Evolutionary conservation across 2,329 filamentous ascomycete genomes (phyloP), one percentile per base, ranked within the genome.

Genomic region (Exophiala oligosperma): DNA sequence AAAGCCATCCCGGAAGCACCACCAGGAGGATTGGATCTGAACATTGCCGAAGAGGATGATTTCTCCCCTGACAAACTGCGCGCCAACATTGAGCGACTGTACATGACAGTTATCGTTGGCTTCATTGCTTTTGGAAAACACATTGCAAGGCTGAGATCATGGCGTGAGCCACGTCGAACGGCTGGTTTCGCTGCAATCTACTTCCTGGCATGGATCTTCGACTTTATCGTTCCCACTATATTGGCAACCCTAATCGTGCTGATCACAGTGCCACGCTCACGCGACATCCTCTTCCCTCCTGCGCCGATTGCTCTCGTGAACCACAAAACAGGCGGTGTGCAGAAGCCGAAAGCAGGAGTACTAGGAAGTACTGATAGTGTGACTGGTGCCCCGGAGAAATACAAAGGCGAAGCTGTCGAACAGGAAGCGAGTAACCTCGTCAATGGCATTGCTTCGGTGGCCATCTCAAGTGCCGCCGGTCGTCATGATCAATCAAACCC

Each of bases 51-150:
- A 40, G 87, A 93, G 54, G 90, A 94, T 64, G 88, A 92, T 57
- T 94, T 94, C 71, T 90, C 88, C 0, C 90, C 91, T 0, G 90
- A 94, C 68, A 94, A 94, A 74, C 77, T 95, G 46, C 82, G 91
- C 9, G 84, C 87, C 2, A 91, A 89, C 53, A 71, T 94, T 3
- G 91, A 95, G 73, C 81, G 91, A 12, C 76, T 94, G 9, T 95
- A 95, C 70, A 92, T 91, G 81, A 90, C 88, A 0, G 84, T 95
- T 0, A 77, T 88, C 6, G 82, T 92, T 49, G 81, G 85, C 12
- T 47, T 91, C 11, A 80, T 91, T 44, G 80, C 78, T 0, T 81
- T 84, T 14, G 82, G 83, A 59, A 93, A 94, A 67, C 91, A 96
- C 60, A 80, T 92, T 61, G 87, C 84, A 2, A 81, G 91, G 11